Conservation (phyloP, 2,329 filamentous ascomycete species). For the Onygenales sp. region DNA sequence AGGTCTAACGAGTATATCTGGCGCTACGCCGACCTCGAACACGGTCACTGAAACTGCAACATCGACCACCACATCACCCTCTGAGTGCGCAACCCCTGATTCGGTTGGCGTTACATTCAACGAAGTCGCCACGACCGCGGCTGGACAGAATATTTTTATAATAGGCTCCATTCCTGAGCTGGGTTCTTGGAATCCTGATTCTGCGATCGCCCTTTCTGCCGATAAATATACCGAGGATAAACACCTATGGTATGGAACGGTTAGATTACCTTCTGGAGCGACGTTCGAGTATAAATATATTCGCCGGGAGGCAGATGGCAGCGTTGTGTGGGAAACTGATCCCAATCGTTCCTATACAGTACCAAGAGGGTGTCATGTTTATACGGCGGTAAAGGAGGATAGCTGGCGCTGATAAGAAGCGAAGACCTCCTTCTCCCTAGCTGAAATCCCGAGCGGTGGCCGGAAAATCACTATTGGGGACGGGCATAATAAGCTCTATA, state of each 20-base stretch:
- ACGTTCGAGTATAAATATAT: conserved; percentile 61
- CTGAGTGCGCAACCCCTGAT: conserved; percentile 16
- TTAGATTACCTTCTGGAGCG: conserved; percentile 48
- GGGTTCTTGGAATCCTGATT: conserved; percentile 51
- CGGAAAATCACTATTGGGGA: too few species aligned
- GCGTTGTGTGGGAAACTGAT: conserved; percentile 56
- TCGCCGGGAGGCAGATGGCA: conserved; percentile 45
- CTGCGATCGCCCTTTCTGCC: conserved; percentile 49
- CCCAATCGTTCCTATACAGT: conserved; percentile 35
- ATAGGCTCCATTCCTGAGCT: conserved; percentile 51
- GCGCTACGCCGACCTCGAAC: conserved; percentile 1
- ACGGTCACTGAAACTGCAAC: conserved; percentile 17
- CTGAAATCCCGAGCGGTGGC: not conserved
- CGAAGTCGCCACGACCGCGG: conserved; percentile 46
- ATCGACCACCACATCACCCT: conserved; percentile 6
- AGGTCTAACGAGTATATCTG: conserved; percentile 12
- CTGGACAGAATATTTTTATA: conserved; percentile 57
- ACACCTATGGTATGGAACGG: conserved; percentile 51
- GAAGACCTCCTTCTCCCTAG: too few species aligned
- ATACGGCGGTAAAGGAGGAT: conserved; percentile 26
- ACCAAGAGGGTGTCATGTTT: conserved; percentile 25
- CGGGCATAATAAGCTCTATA: too few species aligned
- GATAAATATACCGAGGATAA: conserved; percentile 49
- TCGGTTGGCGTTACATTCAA: conserved; percentile 55
- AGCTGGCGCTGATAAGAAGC: conserved; percentile 24